phyloP scores from a whole-genome alignment of 805 yeast species.

The Sugiyamaella smithiae region DNA sequence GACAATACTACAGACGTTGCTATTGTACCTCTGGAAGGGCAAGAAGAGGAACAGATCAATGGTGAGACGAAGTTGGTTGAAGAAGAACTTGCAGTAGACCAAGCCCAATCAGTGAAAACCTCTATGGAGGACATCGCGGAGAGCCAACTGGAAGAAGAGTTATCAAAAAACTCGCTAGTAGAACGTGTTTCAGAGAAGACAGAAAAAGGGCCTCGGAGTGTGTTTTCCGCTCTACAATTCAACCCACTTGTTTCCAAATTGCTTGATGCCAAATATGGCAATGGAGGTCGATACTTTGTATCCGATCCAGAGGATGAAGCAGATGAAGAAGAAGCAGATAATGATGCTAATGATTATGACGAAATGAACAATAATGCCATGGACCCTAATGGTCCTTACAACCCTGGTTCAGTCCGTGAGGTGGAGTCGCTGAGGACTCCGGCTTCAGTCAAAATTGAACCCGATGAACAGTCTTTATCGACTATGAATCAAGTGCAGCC shows the following conservation, averaged over 20 bases:
- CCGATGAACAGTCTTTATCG: not conserved
- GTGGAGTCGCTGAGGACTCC: not conserved
- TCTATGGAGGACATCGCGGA: not conserved
- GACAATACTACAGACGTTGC: constrained; percentile 1
- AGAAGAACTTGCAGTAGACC: not conserved
- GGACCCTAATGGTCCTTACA: not conserved
- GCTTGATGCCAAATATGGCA: constrained; percentile 81
- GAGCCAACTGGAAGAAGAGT: not conserved
- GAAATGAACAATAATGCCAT: constrained; percentile 2
- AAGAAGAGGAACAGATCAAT: not conserved
- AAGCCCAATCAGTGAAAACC: too few species aligned
- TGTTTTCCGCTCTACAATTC: constrained; percentile 78
- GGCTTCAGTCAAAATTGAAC: not conserved
- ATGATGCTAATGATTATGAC: constrained; percentile 12
- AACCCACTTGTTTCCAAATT: constrained; percentile 73
- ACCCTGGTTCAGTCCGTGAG: not conserved
- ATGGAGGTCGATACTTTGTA: constrained; percentile 88
- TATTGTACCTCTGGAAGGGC: not conserved
- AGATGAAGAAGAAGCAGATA: constrained; percentile 24
- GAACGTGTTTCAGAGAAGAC: not conserved
- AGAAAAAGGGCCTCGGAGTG: constrained; percentile 41
- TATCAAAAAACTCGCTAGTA: not conserved
- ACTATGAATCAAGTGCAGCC: too few species aligned
- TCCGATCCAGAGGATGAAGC: constrained; percentile 23
- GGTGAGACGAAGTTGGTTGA: not conserved